Evolutionary conservation across 177 flowering plant genomes (phyloP).

Genomic region (Tripterygium wilfordii): DNA sequence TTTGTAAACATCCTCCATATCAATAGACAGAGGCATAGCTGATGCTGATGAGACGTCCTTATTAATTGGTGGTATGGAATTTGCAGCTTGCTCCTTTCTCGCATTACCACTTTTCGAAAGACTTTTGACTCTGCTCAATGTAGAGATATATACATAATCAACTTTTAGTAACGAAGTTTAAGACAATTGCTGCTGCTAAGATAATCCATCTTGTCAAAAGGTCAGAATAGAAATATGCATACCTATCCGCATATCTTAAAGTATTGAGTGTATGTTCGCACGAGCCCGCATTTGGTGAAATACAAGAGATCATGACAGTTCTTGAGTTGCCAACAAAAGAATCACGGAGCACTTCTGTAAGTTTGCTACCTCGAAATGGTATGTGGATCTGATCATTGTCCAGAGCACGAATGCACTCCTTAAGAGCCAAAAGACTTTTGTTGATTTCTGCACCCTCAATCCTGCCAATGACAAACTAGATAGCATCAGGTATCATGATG

Average conservation of each 20-base stretch:
- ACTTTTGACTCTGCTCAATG: constrained; percentile 89
- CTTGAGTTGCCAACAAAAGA: constrained; percentile 97
- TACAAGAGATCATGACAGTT: constrained; percentile 99
- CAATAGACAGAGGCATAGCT: constrained; percentile 29
- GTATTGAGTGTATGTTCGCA: constrained; percentile 99
- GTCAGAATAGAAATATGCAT: constrained; percentile 5
- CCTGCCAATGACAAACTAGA: constrained; percentile 30
- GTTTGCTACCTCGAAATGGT: constrained; percentile 99
- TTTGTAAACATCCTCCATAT: constrained; percentile 37
- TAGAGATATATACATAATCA: constrained; percentile 4
- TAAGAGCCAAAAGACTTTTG: constrained; percentile 98
- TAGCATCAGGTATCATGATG: neutral
- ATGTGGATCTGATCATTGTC: constrained; percentile 99
- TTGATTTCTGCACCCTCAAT: constrained; percentile 99
- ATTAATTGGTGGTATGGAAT: constrained; percentile 22
- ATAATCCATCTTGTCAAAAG: neutral
- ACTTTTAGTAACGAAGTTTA: neutral
- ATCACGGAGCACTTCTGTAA: constrained; percentile 98
- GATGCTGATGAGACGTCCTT: constrained; percentile 49
- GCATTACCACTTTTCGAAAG: constrained; percentile 87
- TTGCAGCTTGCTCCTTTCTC: constrained; percentile 59
- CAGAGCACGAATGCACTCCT: constrained; percentile 99
- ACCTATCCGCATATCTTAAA: constrained; percentile 98
- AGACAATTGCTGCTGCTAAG: neutral
- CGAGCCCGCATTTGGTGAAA: constrained; percentile 98